Evolutionary conservation across 2,329 filamentous ascomycete species (phyloP), one percentile per base, ranked within the genome.

Genomic region (Ophiocordyceps camponoti-saundersi): DNA sequence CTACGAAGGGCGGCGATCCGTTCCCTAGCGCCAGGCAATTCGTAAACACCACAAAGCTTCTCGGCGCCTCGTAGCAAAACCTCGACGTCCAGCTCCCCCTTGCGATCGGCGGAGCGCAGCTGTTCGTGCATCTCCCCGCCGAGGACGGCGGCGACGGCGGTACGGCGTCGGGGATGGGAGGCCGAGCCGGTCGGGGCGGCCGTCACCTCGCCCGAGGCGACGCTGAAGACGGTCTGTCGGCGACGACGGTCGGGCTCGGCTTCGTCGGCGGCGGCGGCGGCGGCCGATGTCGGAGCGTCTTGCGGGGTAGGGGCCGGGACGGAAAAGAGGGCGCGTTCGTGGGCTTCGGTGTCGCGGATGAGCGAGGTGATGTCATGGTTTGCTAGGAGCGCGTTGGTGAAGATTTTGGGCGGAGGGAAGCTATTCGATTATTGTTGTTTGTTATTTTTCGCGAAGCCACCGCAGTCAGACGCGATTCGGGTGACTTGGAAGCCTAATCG

Each of bases 251-350:
- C 15, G 2, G 45, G 53, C 30, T 62, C 59, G 60, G 65, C 49
- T 57, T 62, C 54, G 56, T 61, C 59, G 11, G 57, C 53, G 39
- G 48, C 52, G 46, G 56, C 68, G 51, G 57, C 36, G 16, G 8
- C n/a, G 18, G 36, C 11, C 16, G 36, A 40, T 10, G 36, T 40
- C 36, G n/a, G 36, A 11, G 36, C n/a, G 64, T 45, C 57, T 67
- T 57, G 67, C 40, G 58, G 73, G 77, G 0, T 80, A 0, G 82
- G 77, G 0, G 85, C 79, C 1, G 90, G 88, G 0, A 95, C 81
- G 36, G 90, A 93, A 69, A 96, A 98, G 18, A 98, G 78, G 7
- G 90, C 90, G 57, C 89, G 83, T 63, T 98, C 92, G 66, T 96
- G 90, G 21, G 83, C 69, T 64, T 98, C 92, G 3, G 90, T 95